Evolutionary conservation across 2,329 filamentous ascomycete species (phyloP), one percentile per base, ranked within the genome.

Genomic region (Lecanicillium sp.): DNA sequence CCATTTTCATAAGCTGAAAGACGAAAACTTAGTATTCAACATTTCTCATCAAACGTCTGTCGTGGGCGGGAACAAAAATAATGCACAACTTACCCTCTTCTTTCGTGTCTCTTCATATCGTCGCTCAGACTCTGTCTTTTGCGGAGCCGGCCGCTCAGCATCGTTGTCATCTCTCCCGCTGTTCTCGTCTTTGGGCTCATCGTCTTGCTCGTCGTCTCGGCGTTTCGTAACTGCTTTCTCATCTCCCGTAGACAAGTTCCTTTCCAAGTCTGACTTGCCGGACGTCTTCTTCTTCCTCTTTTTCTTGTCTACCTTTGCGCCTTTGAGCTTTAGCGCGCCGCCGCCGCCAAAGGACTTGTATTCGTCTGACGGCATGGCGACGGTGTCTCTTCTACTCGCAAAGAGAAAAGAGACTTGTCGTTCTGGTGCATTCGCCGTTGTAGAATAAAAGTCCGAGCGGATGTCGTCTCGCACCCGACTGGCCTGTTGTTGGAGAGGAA

Each of bases 281-380:
- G 65, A 60, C 51, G 67, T 68, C 52, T 68, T 75, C 59, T 78
- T 75, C 60, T 80, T 84, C 57, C 79, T 83, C 53, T 83, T 78
- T 47, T 76, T 66, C 53, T 75, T 80, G 45, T 72, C 59, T 20
- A 76, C 66, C 52, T 79, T 80, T 45, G 68, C 74, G 53, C 88
- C 87, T 66, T 95, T 95, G 43, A 95, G 74, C 57, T 86, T 90
- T 25, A 95, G 75, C 44, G 82, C 83, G 51, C 87, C 87, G 52
- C 81, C 78, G 42, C 78, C 72, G 44, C 74, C 72, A 41, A 69
- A 62, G 45, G 77, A 65, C 34, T 71, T 62, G 66, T 94, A 94
- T 50, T 94, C 85, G 58, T 85, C 81, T 40, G 77, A 72, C 17
- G 80, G 75, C 83, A 88, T 88, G 33, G 31, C 46, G 17, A n/a